Percentiles rank a stretch among this genome's conserved stretches.
Evolutionary conservation across 2,329 filamentous ascomycete genomes (phyloP).

Genomic region (Grosmannia serpens): DNA sequence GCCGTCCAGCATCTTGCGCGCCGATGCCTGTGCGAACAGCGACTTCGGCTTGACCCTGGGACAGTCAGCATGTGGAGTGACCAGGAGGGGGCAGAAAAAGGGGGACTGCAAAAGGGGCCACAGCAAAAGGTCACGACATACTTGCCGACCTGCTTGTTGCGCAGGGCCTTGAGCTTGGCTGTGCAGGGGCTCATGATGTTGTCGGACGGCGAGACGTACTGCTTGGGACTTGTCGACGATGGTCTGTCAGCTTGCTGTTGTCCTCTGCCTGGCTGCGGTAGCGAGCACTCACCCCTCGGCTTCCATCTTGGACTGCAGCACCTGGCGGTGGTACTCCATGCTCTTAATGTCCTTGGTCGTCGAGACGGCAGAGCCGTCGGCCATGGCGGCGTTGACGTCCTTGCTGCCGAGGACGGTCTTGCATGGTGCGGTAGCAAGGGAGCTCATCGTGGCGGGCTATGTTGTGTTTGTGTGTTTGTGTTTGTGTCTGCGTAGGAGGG

Average conservation of each 20-base stretch:
- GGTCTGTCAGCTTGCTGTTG: not conserved
- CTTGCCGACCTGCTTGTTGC: constrained; percentile 72
- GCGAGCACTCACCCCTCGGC: constrained; percentile 46
- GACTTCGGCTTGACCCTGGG: constrained; percentile 54
- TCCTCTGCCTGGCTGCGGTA: too few species aligned
- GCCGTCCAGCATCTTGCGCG: constrained; percentile 45
- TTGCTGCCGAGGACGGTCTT: constrained; percentile 45
- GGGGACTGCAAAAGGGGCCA: not conserved
- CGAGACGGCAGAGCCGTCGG: constrained; percentile 31
- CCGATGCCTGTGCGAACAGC: constrained; percentile 53
- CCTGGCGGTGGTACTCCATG: constrained; percentile 69
- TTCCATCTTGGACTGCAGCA: constrained; percentile 61
- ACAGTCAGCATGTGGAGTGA: not conserved
- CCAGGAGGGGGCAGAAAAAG: too few species aligned
- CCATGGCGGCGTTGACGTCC: constrained; percentile 50
- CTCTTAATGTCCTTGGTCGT: constrained; percentile 49
- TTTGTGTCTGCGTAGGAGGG: not conserved
- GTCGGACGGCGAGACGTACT: constrained; percentile 75
- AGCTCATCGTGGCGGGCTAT: not conserved
- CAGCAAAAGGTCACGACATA: constrained; percentile 28
- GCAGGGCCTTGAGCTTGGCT: constrained; percentile 69
- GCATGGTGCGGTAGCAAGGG: not conserved
- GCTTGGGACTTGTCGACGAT: constrained; percentile 15
- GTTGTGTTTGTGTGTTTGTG: not conserved
- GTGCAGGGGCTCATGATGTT: constrained; percentile 80